Base-by-base conservation (phyloP, 1,284 basidiomycete species). In the Salmacisia buchloeana region DNA sequence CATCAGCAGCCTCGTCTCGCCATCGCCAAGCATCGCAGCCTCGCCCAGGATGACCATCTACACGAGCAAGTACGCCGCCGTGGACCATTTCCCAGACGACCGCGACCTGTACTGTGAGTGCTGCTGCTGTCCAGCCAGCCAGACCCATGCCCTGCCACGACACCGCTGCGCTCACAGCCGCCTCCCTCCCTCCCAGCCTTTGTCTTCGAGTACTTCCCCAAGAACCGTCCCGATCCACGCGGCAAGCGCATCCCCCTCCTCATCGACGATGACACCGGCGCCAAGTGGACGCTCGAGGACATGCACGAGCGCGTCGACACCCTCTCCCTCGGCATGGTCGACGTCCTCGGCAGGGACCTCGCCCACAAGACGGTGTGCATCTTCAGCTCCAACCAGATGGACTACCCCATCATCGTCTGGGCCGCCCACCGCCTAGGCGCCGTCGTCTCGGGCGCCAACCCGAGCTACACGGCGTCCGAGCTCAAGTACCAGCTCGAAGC, bases 381-480 rank as follows among this genome's bases (percentile, higher is more conserved):
- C 58, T 75, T 71, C 33, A 70, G 69, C 2, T 63, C 72, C 60
- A 75, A 75, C 62, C 65, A 60, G 54, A 62, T 75, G 59, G 89
- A 90, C 76, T 92, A 90, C 67, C 85, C 86, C 0, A 82, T 86
- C 9, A 83, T 82, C 2, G 81, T 91, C 12, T 92, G 90, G 89
- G 91, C 89, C 1, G 80, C 83, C 1, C 89, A 91, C 69, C 84
- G 85, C 45, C 80, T 90, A 13, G 89, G 90, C 12, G 90, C 83
- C 2, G 85, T 88, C 59, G 82, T 88, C 77, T 87, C 87, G 83
- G 86, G 83, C 21, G 86, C 86, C 1, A 92, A 91, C 72, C 88
- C 89, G 0, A 82, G 85, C 6, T 91, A 88, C 75, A 85, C 84
- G 3, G 80, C 80, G 5, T 83, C 84, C n/a, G 90, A 92, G 73